These are phyloP conservation scores for Parastagonospora avenae DNA, from an alignment of 2,329 filamentous ascomycete species.

Conservation along the genomic window DNA sequence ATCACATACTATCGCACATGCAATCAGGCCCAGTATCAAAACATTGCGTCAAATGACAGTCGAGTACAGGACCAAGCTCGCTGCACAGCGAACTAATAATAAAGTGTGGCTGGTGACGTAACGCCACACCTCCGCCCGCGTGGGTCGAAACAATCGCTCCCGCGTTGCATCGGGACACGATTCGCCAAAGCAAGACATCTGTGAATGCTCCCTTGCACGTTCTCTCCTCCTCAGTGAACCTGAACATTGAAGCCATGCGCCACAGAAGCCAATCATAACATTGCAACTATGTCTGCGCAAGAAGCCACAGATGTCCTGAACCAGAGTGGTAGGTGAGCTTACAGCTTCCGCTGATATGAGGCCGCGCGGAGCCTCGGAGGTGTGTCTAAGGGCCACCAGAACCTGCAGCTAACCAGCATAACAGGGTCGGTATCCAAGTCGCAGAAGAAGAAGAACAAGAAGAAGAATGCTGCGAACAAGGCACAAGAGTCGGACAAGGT, in stretches of 20 bases:
- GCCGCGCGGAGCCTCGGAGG: slow-evolving; percentile 2
- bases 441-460: slow-evolving; percentile 50
- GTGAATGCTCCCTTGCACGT: slow-evolving; percentile 28
- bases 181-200: slow-evolving; percentile 41
- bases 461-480: slow-evolving; percentile 38
- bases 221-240: slow-evolving; percentile 6
- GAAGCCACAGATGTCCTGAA: slow-evolving; percentile 35
- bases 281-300: slow-evolving; percentile 35
- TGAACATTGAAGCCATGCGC: background rate
- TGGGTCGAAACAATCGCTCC: slow-evolving; percentile 34
- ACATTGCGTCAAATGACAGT: background rate
- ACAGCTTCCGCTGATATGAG: slow-evolving; percentile 18
- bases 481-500: slow-evolving; percentile 31
- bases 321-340: slow-evolving; percentile 44
- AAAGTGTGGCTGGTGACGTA: slow-evolving; percentile 31
- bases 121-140: slow-evolving; percentile 23
- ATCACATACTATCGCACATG: background rate
- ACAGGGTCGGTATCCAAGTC: slow-evolving; percentile 41
- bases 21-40: background rate
- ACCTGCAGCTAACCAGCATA: slow-evolving; percentile 18
- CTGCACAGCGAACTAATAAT: background rate
- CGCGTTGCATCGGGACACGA: slow-evolving; percentile 43
- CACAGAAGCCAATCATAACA: slow-evolving; percentile 6
- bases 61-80: background rate
- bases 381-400: background rate